Percentiles rank a stretch among this genome's conserved stretches.
phyloP scores from a whole-genome alignment of 345 rosid genomes.

The Citrus mangshanensis region DNA sequence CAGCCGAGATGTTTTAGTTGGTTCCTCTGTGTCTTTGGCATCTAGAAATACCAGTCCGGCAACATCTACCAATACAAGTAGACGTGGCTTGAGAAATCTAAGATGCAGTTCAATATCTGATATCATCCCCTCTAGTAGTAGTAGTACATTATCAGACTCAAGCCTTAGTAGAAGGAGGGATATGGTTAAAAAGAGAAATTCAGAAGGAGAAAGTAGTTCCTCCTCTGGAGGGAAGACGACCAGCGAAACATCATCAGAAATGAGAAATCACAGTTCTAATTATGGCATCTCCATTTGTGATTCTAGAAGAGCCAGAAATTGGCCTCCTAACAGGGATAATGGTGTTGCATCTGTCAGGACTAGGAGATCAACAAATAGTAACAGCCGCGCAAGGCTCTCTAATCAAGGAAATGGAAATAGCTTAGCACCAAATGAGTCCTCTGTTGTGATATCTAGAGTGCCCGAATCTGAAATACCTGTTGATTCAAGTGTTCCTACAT shows the following conservation, averaged over 20 bases:
- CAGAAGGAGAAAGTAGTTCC: slow-evolving; percentile 68
- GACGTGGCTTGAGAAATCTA: slow-evolving; percentile 43
- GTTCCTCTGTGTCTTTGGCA: slow-evolving; percentile 35
- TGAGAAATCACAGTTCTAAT: slow-evolving; percentile 31
- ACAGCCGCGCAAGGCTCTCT: slow-evolving; percentile 37
- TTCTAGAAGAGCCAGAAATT: slow-evolving; percentile 52
- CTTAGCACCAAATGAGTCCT: slow-evolving; percentile 28
- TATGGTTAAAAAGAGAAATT: slow-evolving; percentile 40
- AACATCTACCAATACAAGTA: slow-evolving; percentile 31
- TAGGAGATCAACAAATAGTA: slow-evolving; percentile 41
- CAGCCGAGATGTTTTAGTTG: slow-evolving; percentile 31
- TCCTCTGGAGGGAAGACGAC: slow-evolving; percentile 55
- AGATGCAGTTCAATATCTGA: slow-evolving; percentile 57
- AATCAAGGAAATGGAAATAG: slow-evolving; percentile 45
- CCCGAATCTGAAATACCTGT: slow-evolving; percentile 40
- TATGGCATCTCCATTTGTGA: slow-evolving; percentile 53
- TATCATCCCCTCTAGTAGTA: slow-evolving; percentile 39
- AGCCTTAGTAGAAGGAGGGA: slow-evolving; percentile 40
- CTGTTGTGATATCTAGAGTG: slow-evolving; percentile 31
- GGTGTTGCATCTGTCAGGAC: slow-evolving; percentile 44
- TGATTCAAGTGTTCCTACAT: slow-evolving; percentile 41
- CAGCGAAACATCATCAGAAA: slow-evolving; percentile 45
- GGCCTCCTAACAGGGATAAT: slow-evolving; percentile 39
- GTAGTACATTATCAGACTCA: slow-evolving; percentile 52
- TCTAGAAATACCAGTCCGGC: slow-evolving; percentile 42